A percentile compares a stretch with the other conserved stretches of the same genome.
phyloP scores from a whole-genome alignment of 768 basidiomycete species.

The Tephrocybe sp. region DNA sequence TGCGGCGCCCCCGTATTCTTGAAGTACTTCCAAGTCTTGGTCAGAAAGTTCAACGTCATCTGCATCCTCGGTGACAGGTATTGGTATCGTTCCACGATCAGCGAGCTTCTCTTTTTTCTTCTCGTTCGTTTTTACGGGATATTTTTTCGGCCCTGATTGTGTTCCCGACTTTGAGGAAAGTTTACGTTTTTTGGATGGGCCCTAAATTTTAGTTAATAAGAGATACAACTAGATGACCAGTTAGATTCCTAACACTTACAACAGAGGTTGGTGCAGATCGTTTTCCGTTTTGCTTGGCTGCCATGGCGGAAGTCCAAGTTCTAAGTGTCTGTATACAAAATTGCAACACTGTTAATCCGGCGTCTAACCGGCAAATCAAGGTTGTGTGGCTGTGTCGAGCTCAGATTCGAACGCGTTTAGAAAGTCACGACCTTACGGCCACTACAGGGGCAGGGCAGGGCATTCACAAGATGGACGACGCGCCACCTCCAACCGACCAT shows the following conservation, averaged over 20 bases:
- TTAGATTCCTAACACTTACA: constrained; percentile 16
- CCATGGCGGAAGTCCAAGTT: constrained; percentile 5
- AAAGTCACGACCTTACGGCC: no score
- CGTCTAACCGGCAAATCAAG: not conserved
- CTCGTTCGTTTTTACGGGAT: constrained; percentile 29
- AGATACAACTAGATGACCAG: not conserved
- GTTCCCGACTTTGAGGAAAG: constrained; percentile 28
- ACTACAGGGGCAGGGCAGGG: no score
- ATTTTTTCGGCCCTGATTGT: constrained; percentile 20
- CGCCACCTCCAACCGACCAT: constrained; percentile 62
- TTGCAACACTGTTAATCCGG: not conserved
- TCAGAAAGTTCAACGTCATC: constrained; percentile 62
- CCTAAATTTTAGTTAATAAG: constrained; percentile 20
- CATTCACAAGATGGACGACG: constrained; percentile 35
- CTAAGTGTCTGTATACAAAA: no score
- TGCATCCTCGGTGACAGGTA: constrained; percentile 49
- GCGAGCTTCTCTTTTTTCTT: constrained; percentile 59
- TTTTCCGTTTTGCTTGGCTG: constrained; percentile 29
- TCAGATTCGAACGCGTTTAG: no score
- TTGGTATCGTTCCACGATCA: constrained; percentile 58
- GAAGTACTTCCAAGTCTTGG: constrained; percentile 63
- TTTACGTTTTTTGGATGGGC: constrained; percentile 62
- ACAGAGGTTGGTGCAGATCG: constrained; percentile 27
- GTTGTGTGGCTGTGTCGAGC: constrained; percentile 1
- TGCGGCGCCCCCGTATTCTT: constrained; percentile 59